Evolutionary conservation across 768 basidiomycete genomes (phyloP).

Genomic region (Serendipita sp.): DNA sequence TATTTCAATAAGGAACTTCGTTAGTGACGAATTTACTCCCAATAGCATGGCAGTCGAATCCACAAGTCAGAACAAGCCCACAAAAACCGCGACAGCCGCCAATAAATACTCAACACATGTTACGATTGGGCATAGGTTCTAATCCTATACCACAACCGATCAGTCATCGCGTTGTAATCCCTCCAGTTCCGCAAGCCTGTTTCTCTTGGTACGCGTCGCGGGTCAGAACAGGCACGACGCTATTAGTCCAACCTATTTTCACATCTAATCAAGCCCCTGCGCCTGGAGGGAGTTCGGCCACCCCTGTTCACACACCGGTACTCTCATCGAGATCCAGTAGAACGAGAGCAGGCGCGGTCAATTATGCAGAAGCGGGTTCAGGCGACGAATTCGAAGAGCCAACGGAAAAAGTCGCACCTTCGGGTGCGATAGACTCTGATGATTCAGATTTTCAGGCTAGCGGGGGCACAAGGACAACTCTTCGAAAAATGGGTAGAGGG

Average conservation of each 20-base stretch:
- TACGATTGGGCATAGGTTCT: neutral
- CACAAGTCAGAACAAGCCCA: neutral
- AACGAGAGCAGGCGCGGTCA: constrained; percentile 49
- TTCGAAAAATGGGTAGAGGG: constrained; percentile 28
- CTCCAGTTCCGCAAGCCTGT: constrained; percentile 50
- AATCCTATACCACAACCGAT: neutral
- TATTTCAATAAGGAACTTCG: no score
- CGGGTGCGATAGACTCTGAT: constrained; percentile 42
- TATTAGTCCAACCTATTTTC: constrained; percentile 78
- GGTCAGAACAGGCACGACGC: constrained; percentile 75
- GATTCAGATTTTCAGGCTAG: constrained; percentile 69
- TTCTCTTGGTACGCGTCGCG: constrained; percentile 76
- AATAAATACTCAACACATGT: neutral
- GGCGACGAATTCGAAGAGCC: constrained; percentile 70
- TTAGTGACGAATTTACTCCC: no score
- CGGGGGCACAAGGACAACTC: constrained; percentile 39
- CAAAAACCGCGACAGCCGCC: neutral
- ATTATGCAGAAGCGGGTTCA: constrained; percentile 76
- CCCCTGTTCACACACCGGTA: neutral
- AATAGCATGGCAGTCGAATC: neutral
- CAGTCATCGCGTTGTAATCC: constrained; percentile 19
- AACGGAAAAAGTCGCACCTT: constrained; percentile 31
- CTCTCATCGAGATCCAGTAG: constrained; percentile 22
- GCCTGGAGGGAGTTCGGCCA: constrained; percentile 6
- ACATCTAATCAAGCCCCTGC: constrained; percentile 20